Percentiles rank a stretch among this genome's conserved stretches.
Conservation (phyloP, 75 land plant species). For the Larix kaempferi region DNA sequence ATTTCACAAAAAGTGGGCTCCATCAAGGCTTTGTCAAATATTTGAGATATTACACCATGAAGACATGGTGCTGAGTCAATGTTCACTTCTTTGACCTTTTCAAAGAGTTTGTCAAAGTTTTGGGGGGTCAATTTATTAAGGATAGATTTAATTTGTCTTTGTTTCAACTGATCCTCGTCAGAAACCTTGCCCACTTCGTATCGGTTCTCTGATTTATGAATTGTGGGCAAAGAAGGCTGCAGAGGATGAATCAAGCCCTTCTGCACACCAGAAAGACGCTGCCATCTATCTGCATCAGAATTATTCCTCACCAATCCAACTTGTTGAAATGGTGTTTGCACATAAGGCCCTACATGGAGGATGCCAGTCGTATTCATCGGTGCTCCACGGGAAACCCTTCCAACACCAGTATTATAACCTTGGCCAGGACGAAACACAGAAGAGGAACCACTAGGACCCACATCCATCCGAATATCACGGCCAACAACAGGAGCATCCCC, state of each 20-base stretch:
- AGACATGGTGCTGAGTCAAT: slow-evolving; percentile 82
- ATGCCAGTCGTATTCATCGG: not conserved
- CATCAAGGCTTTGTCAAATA: slow-evolving; percentile 95
- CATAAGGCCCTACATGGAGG: not conserved
- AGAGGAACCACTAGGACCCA: slow-evolving; percentile 24
- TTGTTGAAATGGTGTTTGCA: slow-evolving; percentile 35
- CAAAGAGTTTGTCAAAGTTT: slow-evolving; percentile 94
- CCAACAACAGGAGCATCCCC: slow-evolving; percentile 27
- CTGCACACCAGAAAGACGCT: slow-evolving; percentile 47
- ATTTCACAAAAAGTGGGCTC: slow-evolving; percentile 99
- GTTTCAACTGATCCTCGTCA: slow-evolving; percentile 88
- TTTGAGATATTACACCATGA: slow-evolving; percentile 91
- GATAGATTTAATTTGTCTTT: slow-evolving; percentile 86
- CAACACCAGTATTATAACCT: slow-evolving; percentile 53
- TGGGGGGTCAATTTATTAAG: slow-evolving; percentile 97
- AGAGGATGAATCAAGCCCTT: slow-evolving; percentile 86
- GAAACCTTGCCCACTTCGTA: slow-evolving; percentile 82
- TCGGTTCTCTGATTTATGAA: slow-evolving; percentile 87
- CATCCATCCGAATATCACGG: slow-evolving; percentile 35
- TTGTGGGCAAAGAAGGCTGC: slow-evolving; percentile 12
- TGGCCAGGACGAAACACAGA: slow-evolving; percentile 60
- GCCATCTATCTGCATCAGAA: slow-evolving; percentile 89
- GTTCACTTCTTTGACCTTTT: slow-evolving; percentile 81
- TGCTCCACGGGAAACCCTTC: slow-evolving; percentile 40
- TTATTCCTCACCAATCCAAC: slow-evolving; percentile 45